These are phyloP conservation scores for Pezicula rhizophila DNA, from an alignment of 2,329 filamentous ascomycete species.

Conservation along the genomic window DNA sequence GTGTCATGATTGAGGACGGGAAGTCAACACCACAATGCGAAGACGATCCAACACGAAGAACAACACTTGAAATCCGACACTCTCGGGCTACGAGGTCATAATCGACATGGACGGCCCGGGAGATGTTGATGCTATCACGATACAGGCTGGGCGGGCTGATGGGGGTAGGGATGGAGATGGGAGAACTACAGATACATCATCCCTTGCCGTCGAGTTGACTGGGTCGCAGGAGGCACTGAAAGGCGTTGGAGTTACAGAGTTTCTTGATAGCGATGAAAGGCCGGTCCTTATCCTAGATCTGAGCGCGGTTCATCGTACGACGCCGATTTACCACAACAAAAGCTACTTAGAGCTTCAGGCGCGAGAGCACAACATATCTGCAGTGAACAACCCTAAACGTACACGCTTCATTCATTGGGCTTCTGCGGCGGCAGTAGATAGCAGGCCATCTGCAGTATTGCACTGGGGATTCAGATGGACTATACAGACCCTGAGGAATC, in stretches of 20 bases:
- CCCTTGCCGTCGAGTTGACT: too few species aligned
- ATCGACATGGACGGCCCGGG: too few species aligned
- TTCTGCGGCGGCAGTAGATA: constrained; percentile 1
- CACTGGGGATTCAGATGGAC: constrained; percentile 17
- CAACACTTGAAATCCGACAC: too few species aligned
- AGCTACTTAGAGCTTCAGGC: constrained; percentile 6
- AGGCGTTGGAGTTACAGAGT: constrained; percentile 9
- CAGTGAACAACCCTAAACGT: constrained; percentile 4
- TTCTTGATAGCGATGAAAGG: constrained; percentile 17
- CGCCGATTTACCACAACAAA: constrained; percentile 14
- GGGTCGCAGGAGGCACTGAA: too few species aligned
- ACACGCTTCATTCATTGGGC: constrained; percentile 13
- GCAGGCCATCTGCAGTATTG: not conserved
- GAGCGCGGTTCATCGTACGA: constrained; percentile 1
- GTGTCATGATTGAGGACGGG: too few species aligned
- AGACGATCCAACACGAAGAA: too few species aligned
- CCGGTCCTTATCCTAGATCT: constrained; percentile 18
- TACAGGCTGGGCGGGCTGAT: too few species aligned
- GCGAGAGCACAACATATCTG: constrained; percentile 4
- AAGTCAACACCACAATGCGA: too few species aligned
- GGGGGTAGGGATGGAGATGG: too few species aligned
- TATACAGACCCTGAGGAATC: constrained; percentile 12
- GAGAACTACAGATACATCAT: too few species aligned
- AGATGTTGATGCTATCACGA: too few species aligned
- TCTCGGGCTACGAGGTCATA: too few species aligned